These are phyloP conservation scores for Backusella mclennaniae DNA, from an alignment of 192 early-diverging fungal genomes.

Conservation along the genomic window DNA sequence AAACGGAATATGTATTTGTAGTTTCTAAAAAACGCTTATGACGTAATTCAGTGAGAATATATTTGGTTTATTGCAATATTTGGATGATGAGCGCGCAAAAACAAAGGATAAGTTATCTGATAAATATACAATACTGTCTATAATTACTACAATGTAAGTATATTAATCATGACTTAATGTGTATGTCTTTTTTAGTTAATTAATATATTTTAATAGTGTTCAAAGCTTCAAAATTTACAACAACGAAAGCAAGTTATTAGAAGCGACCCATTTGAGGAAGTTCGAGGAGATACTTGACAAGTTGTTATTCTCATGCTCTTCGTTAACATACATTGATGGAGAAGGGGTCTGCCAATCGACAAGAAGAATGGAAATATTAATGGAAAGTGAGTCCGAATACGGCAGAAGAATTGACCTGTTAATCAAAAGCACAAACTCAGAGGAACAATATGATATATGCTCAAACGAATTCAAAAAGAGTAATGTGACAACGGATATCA, in stretches of 20 bases:
- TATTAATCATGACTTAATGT: too few species aligned
- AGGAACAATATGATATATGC: neutral
- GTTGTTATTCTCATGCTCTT: neutral
- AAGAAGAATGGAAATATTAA: neutral
- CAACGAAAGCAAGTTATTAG: neutral
- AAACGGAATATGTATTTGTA: neutral
- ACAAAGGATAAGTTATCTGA: too few species aligned
- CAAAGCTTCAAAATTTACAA: conserved; percentile 4
- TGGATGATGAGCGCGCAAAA: too few species aligned
- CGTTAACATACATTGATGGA: neutral
- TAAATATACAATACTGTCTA: too few species aligned
- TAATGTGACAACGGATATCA: neutral
- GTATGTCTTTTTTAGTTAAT: too few species aligned
- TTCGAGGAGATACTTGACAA: neutral
- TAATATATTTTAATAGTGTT: neutral
- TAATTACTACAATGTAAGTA: too few species aligned
- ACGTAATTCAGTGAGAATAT: too few species aligned
- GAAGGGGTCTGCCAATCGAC: neutral
- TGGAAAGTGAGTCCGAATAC: neutral
- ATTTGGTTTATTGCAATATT: too few species aligned
- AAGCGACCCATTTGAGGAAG: neutral
- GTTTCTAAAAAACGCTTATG: too few species aligned
- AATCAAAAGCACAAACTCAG: neutral
- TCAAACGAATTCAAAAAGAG: neutral
- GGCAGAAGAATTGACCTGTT: neutral